Evolutionary conservation across 202 grass and related monocot genomes (phyloP).

Genomic region (Panicum hallii): DNA sequence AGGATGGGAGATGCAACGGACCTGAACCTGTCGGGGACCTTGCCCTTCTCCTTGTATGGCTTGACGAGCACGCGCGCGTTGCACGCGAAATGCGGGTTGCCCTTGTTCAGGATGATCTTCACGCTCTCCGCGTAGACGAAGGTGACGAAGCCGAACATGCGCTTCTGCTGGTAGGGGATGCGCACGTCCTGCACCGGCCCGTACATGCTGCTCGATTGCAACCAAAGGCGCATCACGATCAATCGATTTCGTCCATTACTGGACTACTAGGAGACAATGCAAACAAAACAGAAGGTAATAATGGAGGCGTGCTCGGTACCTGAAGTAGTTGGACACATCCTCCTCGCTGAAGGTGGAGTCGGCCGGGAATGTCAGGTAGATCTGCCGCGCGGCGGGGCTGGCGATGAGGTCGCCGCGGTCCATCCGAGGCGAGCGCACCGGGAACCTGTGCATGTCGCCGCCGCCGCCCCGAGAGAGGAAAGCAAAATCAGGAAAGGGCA

Average conservation of each 20-base stretch:
- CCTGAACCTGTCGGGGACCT: conserved; percentile 84
- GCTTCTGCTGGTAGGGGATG: conserved; percentile 94
- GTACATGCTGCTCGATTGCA: conserved; percentile 59
- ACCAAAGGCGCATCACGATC: background rate
- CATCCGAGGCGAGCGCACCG: conserved; percentile 56
- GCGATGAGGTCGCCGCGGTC: conserved; percentile 59
- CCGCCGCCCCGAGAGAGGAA: conserved; percentile 34
- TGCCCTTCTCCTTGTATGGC: conserved; percentile 98
- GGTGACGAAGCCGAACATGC: conserved; percentile 99
- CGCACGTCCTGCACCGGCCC: conserved; percentile 94
- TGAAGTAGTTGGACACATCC: conserved; percentile 92
- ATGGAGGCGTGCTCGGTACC: conserved; percentile 56
- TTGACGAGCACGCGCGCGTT: conserved; percentile 89
- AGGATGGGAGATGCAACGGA: background rate
- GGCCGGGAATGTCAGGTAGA: conserved; percentile 92
- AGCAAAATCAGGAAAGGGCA: background rate
- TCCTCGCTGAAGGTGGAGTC: conserved; percentile 91
- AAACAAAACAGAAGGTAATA: background rate
- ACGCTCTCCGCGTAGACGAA: conserved; percentile 81
- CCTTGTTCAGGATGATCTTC: conserved; percentile 65
- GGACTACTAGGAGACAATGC: background rate
- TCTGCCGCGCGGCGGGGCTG: conserved; percentile 68
- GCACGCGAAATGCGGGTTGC: conserved; percentile 91
- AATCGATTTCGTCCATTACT: conserved; percentile 5
- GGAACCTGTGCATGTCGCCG: conserved; percentile 56